These are phyloP conservation scores for Cicer yamashitae DNA, from an alignment of 306 rosid genomes.

Conservation along the genomic window DNA sequence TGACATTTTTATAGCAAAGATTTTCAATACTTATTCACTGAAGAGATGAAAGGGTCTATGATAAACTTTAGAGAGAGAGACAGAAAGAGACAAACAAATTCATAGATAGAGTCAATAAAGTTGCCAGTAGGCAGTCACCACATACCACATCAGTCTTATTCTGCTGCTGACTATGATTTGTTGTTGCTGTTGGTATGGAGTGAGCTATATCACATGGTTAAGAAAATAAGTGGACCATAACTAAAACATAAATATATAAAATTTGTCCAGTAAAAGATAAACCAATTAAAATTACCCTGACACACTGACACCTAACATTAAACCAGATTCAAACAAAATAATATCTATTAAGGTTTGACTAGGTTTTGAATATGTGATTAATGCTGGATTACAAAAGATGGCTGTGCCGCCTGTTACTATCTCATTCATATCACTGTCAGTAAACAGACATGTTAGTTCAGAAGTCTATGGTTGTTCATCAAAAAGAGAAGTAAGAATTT, in stretches of 20 bases:
- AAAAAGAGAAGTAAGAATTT: neutral
- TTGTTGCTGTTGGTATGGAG: conserved; percentile 43
- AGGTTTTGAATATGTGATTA: conserved; percentile 3
- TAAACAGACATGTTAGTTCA: neutral
- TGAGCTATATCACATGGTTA: conserved; percentile 50
- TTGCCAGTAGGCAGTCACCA: neutral
- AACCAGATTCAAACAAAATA: too few species aligned
- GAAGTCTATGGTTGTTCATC: neutral
- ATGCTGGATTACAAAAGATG: neutral
- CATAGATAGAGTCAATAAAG: conserved; percentile 4
- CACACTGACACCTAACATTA: neutral
- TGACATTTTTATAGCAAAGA: conserved; percentile 16
- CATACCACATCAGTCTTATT: conserved; percentile 53
- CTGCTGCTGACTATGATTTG: conserved; percentile 42
- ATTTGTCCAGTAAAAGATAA: neutral
- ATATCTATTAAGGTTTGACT: neutral
- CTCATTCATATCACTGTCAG: neutral
- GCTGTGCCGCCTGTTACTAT: neutral
- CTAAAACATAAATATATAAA: conserved; percentile 10
- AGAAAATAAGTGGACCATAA: conserved; percentile 26
- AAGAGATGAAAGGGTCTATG: neutral
- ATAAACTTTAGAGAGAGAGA: conserved; percentile 26
- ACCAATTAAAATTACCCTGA: neutral
- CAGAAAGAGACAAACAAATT: conserved; percentile 6
- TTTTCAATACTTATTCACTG: neutral